These are phyloP conservation scores for Brassica napus DNA, from an alignment of 345 rosid species.

Conservation along the genomic window Da-Ae NC_063437.1:11987501-11988000, in stretches of 20 bases:
- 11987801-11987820: not conserved
- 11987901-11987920: no score
- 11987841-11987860: not conserved
- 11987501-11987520: not conserved
- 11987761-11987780: not conserved
- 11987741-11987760: not conserved
- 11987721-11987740: no score
- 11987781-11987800: not conserved
- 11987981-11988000: not conserved
- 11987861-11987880: not conserved
- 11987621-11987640: no score
- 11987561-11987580: not conserved
- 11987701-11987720: no score
- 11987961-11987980: not conserved
- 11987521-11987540: not conserved
- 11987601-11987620: no score
- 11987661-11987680: no score
- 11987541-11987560: not conserved
- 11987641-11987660: no score
- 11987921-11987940: no score
- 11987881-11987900: not conserved
- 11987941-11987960: not conserved
- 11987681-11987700: no score
- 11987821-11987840: not conserved
- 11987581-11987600: no score